These are phyloP conservation scores for Candida andamanensis DNA, from an alignment of 805 yeast species.

Conservation along the genomic window DNA sequence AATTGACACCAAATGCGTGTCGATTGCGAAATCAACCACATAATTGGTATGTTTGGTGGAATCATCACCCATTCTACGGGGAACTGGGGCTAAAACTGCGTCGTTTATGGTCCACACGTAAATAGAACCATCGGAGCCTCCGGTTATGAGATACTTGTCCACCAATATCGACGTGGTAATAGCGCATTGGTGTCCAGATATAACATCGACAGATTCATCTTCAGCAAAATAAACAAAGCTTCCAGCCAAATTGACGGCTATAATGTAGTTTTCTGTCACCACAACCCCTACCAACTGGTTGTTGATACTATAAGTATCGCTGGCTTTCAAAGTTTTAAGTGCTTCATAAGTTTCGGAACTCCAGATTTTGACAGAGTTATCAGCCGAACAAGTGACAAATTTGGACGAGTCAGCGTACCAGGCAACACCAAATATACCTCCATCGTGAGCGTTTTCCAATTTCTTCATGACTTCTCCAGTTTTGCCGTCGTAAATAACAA, in stretches of 20 bases:
- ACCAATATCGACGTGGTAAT: constrained; percentile 51
- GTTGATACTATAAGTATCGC: constrained; percentile 40
- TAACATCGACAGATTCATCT: constrained; percentile 21
- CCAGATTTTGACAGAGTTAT: constrained; percentile 68
- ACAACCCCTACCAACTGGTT: constrained; percentile 80
- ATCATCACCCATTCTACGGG: constrained; percentile 24
- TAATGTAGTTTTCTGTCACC: constrained; percentile 52
- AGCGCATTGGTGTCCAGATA: constrained; percentile 79
- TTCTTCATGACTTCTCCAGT: constrained; percentile 68
- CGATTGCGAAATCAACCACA: constrained; percentile 46
- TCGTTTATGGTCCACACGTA: constrained; percentile 48
- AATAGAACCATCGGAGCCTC: constrained; percentile 79
- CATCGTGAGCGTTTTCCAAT: constrained; percentile 54
- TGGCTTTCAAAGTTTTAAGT: constrained; percentile 44
- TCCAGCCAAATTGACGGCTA: constrained; percentile 71
- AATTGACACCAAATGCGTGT: constrained; percentile 40
- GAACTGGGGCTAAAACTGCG: constrained; percentile 15
- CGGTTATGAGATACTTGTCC: constrained; percentile 43
- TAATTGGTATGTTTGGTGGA: constrained; percentile 65
- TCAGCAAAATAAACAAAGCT: constrained; percentile 57
- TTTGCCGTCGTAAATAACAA: constrained; percentile 80
- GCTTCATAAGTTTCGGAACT: constrained; percentile 29
- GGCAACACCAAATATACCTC: constrained; percentile 74
- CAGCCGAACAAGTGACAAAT: constrained; percentile 84
- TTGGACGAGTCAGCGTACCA: constrained; percentile 54